phyloP scores from a whole-genome alignment of 2,329 filamentous ascomycete genomes.

The Amphichorda felina region DNA sequence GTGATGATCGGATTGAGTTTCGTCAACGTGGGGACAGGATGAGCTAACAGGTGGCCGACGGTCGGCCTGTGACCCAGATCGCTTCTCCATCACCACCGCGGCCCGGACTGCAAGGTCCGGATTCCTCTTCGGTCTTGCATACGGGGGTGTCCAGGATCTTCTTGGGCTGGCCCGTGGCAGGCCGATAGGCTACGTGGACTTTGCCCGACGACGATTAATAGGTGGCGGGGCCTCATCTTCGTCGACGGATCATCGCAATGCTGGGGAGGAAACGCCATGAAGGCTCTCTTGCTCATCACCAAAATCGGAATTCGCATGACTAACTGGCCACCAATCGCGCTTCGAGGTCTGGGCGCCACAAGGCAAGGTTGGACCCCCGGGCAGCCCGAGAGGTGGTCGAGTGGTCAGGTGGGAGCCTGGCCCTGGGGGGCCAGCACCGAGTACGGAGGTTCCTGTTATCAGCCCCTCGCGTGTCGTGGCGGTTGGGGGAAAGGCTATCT shows the following conservation, averaged over 20 bases:
- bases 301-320: background rate
- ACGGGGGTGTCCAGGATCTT: constrained; percentile 71
- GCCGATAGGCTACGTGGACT: constrained; percentile 64
- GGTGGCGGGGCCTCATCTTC: too few species aligned
- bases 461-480: too few species aligned
- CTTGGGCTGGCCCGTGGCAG: constrained; percentile 59
- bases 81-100: constrained; percentile 65
- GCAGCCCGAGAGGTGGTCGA: background rate
- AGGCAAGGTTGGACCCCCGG: background rate
- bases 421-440: too few species aligned
- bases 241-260: too few species aligned
- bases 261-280: too few species aligned
- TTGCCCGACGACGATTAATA: constrained; percentile 28
- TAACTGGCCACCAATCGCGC: background rate
- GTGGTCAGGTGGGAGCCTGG: too few species aligned
- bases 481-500: too few species aligned
- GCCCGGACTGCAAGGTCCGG: constrained; percentile 72
- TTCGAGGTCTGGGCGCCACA: background rate
- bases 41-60: background rate
- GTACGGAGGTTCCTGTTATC: too few species aligned
- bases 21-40: background rate
- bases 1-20: background rate
- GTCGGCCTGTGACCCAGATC: constrained; percentile 39
- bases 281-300: too few species aligned
- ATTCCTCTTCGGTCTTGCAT: constrained; percentile 64